Conservation (phyloP, 2,329 filamentous ascomycete species). For the Stenocarpella maydis region DNA sequence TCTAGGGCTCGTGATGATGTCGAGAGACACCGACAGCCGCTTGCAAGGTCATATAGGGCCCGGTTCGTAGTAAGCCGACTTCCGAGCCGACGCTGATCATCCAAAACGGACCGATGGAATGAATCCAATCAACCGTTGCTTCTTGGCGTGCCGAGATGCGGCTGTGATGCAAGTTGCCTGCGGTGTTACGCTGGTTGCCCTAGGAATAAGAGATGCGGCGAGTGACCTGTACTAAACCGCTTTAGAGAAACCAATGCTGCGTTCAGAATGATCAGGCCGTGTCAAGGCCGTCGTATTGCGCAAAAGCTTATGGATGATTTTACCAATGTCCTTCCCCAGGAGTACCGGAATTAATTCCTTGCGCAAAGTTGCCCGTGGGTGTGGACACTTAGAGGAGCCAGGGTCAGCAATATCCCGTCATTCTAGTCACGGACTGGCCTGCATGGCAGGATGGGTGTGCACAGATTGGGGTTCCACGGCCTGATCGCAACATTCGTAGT, state of each 20-base stretch:
- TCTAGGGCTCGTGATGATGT: not conserved
- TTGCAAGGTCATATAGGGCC: not conserved
- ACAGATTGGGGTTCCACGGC: not conserved
- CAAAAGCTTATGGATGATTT: not conserved
- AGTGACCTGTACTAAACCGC: not conserved
- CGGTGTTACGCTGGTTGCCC: not conserved
- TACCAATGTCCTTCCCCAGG: not conserved
- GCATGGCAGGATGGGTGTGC: not conserved
- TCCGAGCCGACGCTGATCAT: constrained; percentile 11
- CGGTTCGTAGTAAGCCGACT: constrained; percentile 22
- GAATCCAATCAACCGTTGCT: constrained; percentile 7
- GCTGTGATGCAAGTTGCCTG: constrained; percentile 3
- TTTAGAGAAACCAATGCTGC: no score
- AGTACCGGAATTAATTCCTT: not conserved
- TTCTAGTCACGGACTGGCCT: not conserved
- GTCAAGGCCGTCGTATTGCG: no score
- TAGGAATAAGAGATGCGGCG: not conserved
- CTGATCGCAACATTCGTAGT: not conserved
- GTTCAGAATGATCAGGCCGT: no score
- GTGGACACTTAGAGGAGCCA: not conserved
- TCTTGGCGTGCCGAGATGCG: constrained; percentile 12
- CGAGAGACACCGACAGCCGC: constrained; percentile 18
- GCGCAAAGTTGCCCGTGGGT: not conserved
- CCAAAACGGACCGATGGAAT: not conserved
- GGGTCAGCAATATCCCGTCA: not conserved